Conservation (phyloP, 108 stramenopile species). For the Ochromonas danica region DNA sequence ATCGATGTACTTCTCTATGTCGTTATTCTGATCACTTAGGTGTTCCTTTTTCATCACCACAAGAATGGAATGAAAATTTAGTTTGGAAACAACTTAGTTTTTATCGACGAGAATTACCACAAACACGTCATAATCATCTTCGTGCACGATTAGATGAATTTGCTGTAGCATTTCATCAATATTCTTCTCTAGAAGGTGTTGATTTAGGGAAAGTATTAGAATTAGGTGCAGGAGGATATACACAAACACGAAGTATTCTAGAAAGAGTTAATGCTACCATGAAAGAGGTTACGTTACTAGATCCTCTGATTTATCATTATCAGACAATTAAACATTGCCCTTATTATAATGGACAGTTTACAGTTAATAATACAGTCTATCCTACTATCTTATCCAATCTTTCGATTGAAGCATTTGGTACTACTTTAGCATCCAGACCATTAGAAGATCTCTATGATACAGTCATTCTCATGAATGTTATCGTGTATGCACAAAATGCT, state of each 20-base stretch:
- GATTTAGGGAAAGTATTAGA: background rate
- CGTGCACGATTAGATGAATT: background rate
- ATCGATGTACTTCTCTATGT: background rate
- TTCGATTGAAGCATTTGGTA: background rate
- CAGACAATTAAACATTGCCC: background rate
- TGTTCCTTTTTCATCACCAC: background rate
- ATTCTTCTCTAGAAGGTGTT: background rate
- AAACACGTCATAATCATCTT: background rate
- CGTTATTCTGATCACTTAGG: background rate
- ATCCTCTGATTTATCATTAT: background rate
- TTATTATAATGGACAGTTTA: background rate
- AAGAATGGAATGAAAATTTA: background rate
- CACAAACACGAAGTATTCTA: background rate
- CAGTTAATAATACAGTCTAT: background rate
- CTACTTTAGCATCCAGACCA: background rate
- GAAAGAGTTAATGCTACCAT: background rate
- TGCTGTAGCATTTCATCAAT: background rate
- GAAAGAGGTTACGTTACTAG: background rate
- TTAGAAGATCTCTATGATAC: background rate
- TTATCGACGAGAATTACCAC: background rate
- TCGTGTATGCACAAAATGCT: background rate
- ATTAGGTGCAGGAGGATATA: background rate
- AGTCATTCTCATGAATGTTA: background rate
- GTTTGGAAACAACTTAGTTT: background rate
- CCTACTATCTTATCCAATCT: background rate